Conservation (phyloP, 2,329 filamentous ascomycete genomes). For the Macrophomina pseudophaseolina region DNA sequence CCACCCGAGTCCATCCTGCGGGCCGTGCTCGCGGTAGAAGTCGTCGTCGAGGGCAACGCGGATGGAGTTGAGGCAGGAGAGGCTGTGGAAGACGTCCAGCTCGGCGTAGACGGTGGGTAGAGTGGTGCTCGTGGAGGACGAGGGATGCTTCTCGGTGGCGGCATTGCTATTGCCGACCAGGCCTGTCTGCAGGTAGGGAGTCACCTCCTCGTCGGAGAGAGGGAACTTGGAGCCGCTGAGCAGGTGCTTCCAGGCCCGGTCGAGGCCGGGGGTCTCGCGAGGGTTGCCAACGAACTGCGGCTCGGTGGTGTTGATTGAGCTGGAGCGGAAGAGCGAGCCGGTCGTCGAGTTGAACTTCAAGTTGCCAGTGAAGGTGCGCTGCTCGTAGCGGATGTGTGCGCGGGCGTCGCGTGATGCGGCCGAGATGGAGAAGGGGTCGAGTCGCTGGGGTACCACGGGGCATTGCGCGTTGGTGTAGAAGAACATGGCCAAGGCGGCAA, state of each 20-base stretch:
- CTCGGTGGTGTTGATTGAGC: background rate
- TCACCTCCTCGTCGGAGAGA: conserved; percentile 14
- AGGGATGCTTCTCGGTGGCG: background rate
- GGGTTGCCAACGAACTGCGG: conserved; percentile 14
- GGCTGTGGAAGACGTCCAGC: conserved; percentile 25
- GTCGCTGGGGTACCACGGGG: conserved; percentile 1
- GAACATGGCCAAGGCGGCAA: conserved; percentile 19
- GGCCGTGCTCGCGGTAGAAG: conserved; percentile 20
- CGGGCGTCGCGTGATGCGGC: conserved; percentile 12
- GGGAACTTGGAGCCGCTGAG: conserved; percentile 12
- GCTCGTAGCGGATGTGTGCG: conserved; percentile 20
- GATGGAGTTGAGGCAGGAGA: conserved; percentile 21
- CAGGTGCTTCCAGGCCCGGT: conserved; percentile 21
- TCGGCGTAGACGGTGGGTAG: conserved; percentile 11
- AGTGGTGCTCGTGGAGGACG: too few species aligned
- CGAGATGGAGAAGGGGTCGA: conserved; percentile 9
- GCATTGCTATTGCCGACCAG: background rate
- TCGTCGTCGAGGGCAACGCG: conserved; percentile 20
- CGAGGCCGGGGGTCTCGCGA: conserved; percentile 18
- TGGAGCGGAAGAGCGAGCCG: background rate
- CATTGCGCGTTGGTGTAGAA: conserved; percentile 25
- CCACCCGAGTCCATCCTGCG: conserved; percentile 21
- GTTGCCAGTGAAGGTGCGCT: conserved; percentile 16
- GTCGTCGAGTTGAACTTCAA: conserved; percentile 5
- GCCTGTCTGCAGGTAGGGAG: background rate